Evolutionary conservation across 2,329 filamentous ascomycete genomes (phyloP), one percentile per base, ranked within the genome.

Genomic region (Pseudocercospora eumusae): DNA sequence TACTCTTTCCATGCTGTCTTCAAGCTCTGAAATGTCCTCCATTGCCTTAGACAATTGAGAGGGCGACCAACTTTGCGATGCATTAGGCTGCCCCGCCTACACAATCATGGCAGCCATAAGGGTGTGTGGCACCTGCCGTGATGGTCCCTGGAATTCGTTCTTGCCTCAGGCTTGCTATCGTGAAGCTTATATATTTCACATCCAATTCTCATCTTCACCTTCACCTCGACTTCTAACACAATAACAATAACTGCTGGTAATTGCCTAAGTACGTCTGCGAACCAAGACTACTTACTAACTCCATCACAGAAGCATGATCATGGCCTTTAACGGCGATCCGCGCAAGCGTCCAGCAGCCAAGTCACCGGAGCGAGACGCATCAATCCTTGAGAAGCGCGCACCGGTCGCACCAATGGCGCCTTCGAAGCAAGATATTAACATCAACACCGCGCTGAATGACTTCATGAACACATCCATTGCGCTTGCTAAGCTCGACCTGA

Each of bases 271-370:
- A 36, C 2, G 5, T n/a, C 9, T n/a, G 13, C 9, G 5, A 36
- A 36, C 13, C 4, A 36, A 36, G 33, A 36, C 33, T n/a, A n/a
- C 33, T 15, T 20, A 47, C 13, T 47, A 23, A 47, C 44, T 47
- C 44, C 8, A 11, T 20, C 44, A 47, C 21, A 47, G 44, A 25
- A 25, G 9, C 8, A 47, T 6, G 7, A 47, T 18, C 44, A 52
- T 52, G 47, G 47, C 47, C 25, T 52, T 25, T 3, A 28, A 28
- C 15, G 47, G 21, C 20, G 47, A 52, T 25, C 47, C 47, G 25
- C 47, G 47, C 23, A 54, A 54, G 50, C 50, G 50, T n/a, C 50
- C 50, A 21, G 50, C 50, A 54, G 21, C n/a, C 50, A 25, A 27
- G 25, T n/a, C 50, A 20, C 50, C 50, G 11, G 47, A 52, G 23